Base-by-base conservation (phyloP, 2,329 filamentous ascomycete genomes). In the Sarocladiaceae sp. region DNA sequence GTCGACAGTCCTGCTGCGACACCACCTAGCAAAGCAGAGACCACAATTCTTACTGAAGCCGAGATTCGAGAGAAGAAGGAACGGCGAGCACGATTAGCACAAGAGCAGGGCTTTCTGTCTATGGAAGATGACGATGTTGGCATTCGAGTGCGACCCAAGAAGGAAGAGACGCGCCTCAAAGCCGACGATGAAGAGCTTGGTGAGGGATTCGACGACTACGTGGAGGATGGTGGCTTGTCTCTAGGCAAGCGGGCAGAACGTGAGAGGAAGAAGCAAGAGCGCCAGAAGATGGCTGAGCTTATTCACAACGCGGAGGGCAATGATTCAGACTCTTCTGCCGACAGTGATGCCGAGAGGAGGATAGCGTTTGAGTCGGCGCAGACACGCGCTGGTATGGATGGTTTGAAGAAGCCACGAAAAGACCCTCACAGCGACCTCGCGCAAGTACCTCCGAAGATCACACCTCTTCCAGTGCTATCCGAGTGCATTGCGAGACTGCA, bases 51-150 rank as follows among this genome's bases (percentile, higher is more conserved):
- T 3, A 91, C 87, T 2, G 87, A 92, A 55, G 82, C 87, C 2
- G 89, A 97, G 63, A 96, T 97, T 49, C 81, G 80, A 25, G 92
- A 96, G 69, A 95, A 92, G 73, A 97, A 97, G 68, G 88, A 90
- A 55, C 83, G 94, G 2, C 82, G 93, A 15, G 87, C 87, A n/a
- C 84, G 93, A 1, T 68, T 95, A 11, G 92, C 91, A 1, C 55
- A 91, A 61, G 72, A 80, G 57, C 69, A 88, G 47, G 83, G 86
- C 52, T 88, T 83, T 61, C 79, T 90, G 40, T 82, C 84, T 0
- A 71, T 90, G 0, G 76, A 82, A 52, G 81, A 79, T 29, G 76
- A 76, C n/a, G 68, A 70, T 26, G 69, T 72, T 18, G 63, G 64
- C 25, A 64, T 69, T 7, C 58, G 57, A 18, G 55, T 57, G 2